phyloP scores from a whole-genome alignment of 2,329 filamentous ascomycete genomes.

The Talaromyces funiculosus region DNA sequence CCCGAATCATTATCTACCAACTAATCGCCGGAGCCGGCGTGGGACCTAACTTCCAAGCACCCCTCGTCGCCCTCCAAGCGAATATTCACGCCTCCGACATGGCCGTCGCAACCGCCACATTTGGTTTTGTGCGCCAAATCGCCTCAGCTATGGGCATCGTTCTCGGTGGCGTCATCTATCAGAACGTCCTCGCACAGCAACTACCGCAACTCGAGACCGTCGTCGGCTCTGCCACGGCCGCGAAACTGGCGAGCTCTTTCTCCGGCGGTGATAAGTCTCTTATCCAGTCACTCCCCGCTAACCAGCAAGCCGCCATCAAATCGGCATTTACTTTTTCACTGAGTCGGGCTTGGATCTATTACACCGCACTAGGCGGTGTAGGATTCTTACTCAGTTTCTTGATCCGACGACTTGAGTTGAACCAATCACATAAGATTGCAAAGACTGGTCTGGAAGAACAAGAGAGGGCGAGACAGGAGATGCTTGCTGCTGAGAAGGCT shows the following conservation, averaged over 20 bases:
- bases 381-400: slow-evolving; percentile 38
- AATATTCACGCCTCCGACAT: slow-evolving; percentile 56
- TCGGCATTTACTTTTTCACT: slow-evolving; percentile 39
- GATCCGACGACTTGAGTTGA: slow-evolving; percentile 34
- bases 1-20: slow-evolving; percentile 50
- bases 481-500: slow-evolving; percentile 21
- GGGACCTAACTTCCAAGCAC: slow-evolving; percentile 59
- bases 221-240: slow-evolving; percentile 27
- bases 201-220: slow-evolving; percentile 22
- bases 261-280: slow-evolving; percentile 32
- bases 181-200: slow-evolving; percentile 33
- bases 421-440: slow-evolving; percentile 37
- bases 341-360: slow-evolving; percentile 49
- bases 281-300: slow-evolving; percentile 27
- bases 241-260: slow-evolving; percentile 25
- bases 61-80: slow-evolving; percentile 59
- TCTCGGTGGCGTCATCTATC: slow-evolving; percentile 49
- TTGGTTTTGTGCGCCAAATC: slow-evolving; percentile 56
- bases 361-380: slow-evolving; percentile 32
- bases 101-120: slow-evolving; percentile 58
- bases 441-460: slow-evolving; percentile 43
- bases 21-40: slow-evolving; percentile 56
- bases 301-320: slow-evolving; percentile 35
- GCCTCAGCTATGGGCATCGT: slow-evolving; percentile 55
- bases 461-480: slow-evolving; percentile 37